Conservation (phyloP, 768 basidiomycete species). For the Leccinum pellstonianum region DNA sequence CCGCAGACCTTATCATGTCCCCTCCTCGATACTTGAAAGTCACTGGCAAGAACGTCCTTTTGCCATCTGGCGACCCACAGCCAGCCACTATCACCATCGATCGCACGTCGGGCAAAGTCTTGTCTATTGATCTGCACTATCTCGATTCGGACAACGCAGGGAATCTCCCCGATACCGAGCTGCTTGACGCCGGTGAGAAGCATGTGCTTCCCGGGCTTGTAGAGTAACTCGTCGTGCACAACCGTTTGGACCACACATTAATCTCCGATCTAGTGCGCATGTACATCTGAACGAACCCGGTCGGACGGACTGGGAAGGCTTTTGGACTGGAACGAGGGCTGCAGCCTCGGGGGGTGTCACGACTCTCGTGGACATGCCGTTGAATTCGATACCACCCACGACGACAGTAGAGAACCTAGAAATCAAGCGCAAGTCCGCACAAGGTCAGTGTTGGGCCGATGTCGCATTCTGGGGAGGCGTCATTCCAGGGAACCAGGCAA, state of each 20-base stretch:
- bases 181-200: slow-evolving; percentile 57
- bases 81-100: slow-evolving; percentile 70
- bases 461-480: slow-evolving; percentile 85
- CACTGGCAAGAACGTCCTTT: slow-evolving; percentile 54
- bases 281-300: slow-evolving; percentile 96
- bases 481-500: slow-evolving; percentile 86
- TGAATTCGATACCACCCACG: slow-evolving; percentile 96
- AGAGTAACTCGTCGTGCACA: slow-evolving; percentile 47
- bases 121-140: slow-evolving; percentile 41
- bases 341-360: slow-evolving; percentile 95
- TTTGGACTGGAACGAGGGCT: slow-evolving; percentile 86
- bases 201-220: slow-evolving; percentile 76
- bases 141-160: slow-evolving; percentile 27
- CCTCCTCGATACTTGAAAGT: slow-evolving; percentile 37
- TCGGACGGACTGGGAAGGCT: slow-evolving; percentile 92
- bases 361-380: slow-evolving; percentile 94
- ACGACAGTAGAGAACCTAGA: slow-evolving; percentile 78
- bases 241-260: background rate
- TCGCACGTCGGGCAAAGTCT: slow-evolving; percentile 57
- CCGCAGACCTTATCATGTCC: slow-evolving; percentile 7
- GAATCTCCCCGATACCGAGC: slow-evolving; percentile 31
- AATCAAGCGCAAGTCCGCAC: slow-evolving; percentile 68
- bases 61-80: slow-evolving; percentile 48
- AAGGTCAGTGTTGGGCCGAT: slow-evolving; percentile 72
- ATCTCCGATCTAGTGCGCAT: slow-evolving; percentile 56